Conservation (phyloP, 2,329 filamentous ascomycete species). For the Ophiostoma fasciatum region DNA sequence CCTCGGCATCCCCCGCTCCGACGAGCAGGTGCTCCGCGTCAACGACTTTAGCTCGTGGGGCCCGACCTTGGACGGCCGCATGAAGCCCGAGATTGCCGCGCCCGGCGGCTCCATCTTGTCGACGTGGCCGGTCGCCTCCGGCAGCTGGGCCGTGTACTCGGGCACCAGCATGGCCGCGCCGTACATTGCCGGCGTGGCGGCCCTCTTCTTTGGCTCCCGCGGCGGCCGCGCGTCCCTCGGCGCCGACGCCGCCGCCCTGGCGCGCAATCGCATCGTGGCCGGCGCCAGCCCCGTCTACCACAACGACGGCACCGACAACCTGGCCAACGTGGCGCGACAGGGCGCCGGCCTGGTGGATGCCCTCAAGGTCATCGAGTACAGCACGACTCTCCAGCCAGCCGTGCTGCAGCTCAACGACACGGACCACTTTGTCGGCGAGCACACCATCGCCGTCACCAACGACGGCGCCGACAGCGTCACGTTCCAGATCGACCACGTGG, state of each 20-base stretch:
- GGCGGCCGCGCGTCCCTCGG: background rate
- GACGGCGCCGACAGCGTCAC: background rate
- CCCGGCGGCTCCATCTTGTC: conserved; percentile 35
- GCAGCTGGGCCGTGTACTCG: conserved; percentile 29
- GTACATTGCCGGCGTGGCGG: conserved; percentile 4
- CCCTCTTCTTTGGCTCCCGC: background rate
- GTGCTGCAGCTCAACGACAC: conserved; percentile 9
- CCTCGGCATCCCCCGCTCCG: background rate
- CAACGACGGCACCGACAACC: background rate
- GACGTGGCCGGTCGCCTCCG: conserved; percentile 27
- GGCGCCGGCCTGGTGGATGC: conserved; percentile 10
- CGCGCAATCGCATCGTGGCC: conserved; percentile 2
- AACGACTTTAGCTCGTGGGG: conserved; percentile 25
- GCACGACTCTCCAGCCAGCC: conserved; percentile 3
- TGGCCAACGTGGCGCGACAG: conserved; percentile 4
- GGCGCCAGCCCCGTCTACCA: background rate
- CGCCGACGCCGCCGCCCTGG: background rate
- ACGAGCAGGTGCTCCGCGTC: background rate
- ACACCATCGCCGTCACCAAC: conserved; percentile 5
- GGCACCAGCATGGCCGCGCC: conserved; percentile 36
- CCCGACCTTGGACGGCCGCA: conserved; percentile 28
- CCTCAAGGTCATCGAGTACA: conserved; percentile 6
- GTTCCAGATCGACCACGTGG: conserved; percentile 5
- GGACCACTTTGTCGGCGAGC: conserved; percentile 5
- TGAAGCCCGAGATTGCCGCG: conserved; percentile 31